A percentile compares a stretch with the other conserved stretches of the same genome.
Evolutionary conservation across 768 basidiomycete species (phyloP).

Genomic region (Naganishia friedmannii): DNA sequence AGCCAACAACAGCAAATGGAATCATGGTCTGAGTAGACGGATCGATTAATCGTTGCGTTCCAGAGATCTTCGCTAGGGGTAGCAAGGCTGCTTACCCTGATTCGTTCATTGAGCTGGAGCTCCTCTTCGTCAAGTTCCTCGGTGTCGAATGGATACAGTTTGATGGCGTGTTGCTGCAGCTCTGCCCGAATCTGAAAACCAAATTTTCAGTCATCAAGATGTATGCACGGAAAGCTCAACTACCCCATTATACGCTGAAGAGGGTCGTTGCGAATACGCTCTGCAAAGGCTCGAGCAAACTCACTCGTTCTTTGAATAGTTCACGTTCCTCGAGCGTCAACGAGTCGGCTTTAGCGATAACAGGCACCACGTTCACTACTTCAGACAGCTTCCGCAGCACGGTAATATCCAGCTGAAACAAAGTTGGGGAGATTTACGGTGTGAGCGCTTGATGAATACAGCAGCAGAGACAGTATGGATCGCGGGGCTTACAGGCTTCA

Average conservation of each 20-base stretch:
- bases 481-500: slow-evolving; percentile 62
- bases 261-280: too few relatives aligned
- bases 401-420: slow-evolving; percentile 74
- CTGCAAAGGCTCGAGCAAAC: slow-evolving; percentile 31
- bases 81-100: slow-evolving; percentile 61
- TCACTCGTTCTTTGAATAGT: slow-evolving; percentile 84
- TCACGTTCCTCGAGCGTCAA: slow-evolving; percentile 90
- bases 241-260: too few relatives aligned
- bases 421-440: too few relatives aligned
- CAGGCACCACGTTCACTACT: slow-evolving; percentile 98
- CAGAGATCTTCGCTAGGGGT: background rate
- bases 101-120: slow-evolving; percentile 78
- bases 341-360: slow-evolving; percentile 95
- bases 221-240: too few relatives aligned
- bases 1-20: slow-evolving; percentile 97
- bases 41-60: slow-evolving; percentile 2
- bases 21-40: slow-evolving; percentile 69
- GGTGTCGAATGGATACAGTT: slow-evolving; percentile 92
- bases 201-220: too few relatives aligned
- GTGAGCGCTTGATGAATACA: background rate
- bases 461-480: background rate
- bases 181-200: slow-evolving; percentile 79
- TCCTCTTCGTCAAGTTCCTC: slow-evolving; percentile 95
- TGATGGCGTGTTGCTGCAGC: slow-evolving; percentile 83
- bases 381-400: slow-evolving; percentile 99